Conservation (phyloP, 371 early-diverging fungal species). For the Nematocida ausubeli region DNA sequence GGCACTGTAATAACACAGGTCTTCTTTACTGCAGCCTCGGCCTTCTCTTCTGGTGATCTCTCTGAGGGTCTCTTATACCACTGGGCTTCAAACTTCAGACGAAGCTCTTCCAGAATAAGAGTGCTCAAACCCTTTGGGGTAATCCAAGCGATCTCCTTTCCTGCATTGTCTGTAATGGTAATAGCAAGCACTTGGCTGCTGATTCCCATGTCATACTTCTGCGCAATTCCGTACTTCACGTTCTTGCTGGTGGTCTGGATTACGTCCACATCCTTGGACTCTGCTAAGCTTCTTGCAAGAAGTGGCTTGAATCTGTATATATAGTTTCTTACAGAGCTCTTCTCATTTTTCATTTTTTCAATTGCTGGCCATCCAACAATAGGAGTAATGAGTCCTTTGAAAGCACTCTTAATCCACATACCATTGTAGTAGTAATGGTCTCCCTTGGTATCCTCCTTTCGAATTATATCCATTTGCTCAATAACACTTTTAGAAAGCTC, state of each 20-base stretch:
- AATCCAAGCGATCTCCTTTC: slow-evolving; percentile 33
- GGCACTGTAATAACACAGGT: slow-evolving; percentile 73
- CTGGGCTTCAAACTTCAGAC: slow-evolving; percentile 9
- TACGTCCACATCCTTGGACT: slow-evolving; percentile 1
- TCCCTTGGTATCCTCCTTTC: slow-evolving; percentile 68
- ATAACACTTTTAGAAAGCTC: slow-evolving; percentile 83
- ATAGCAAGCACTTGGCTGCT: slow-evolving; percentile 17
- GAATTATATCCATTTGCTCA: slow-evolving; percentile 78
- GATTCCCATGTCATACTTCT: not conserved
- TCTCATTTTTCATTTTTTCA: slow-evolving; percentile 45
- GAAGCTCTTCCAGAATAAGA: slow-evolving; percentile 47
- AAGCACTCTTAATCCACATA: slow-evolving; percentile 28
- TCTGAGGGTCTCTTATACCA: slow-evolving; percentile 46
- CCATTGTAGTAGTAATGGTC: slow-evolving; percentile 55
- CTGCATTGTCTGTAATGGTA: slow-evolving; percentile 10
- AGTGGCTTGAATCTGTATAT: slow-evolving; percentile 55
- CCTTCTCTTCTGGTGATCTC: slow-evolving; percentile 62
- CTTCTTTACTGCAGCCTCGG: slow-evolving; percentile 75
- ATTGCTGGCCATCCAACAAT: slow-evolving; percentile 55
- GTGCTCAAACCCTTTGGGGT: slow-evolving; percentile 55
- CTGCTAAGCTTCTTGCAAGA: slow-evolving; percentile 26
- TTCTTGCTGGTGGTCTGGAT: slow-evolving; percentile 30
- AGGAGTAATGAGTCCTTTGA: slow-evolving; percentile 17
- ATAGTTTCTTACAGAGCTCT: slow-evolving; percentile 32
- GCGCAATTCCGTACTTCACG: slow-evolving; percentile 38